phyloP scores from a whole-genome alignment of 768 basidiomycete species.

The Naganishia onofrii region DNA sequence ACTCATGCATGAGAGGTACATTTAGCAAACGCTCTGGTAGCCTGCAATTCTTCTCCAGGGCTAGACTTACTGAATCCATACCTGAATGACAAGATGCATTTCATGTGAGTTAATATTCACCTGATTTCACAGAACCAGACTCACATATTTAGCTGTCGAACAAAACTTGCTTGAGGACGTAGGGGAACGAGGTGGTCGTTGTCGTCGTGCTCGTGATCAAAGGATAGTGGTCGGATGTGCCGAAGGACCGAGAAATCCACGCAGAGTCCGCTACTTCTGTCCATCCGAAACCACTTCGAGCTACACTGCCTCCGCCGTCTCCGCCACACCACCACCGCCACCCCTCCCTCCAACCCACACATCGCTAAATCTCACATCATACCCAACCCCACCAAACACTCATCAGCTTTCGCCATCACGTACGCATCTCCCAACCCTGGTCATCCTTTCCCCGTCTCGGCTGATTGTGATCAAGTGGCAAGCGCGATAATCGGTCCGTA shows the following conservation, averaged over 20 bases:
- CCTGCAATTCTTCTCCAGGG: neutral
- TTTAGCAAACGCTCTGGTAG: neutral
- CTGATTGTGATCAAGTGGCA: neutral
- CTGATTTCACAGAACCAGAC: neutral
- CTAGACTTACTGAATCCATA: slow-evolving; percentile 65
- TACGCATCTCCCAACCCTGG: neutral
- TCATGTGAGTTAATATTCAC: neutral
- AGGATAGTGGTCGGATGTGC: neutral
- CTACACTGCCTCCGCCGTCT: neutral
- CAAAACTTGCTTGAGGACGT: too few relatives aligned
- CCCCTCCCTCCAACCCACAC: slow-evolving; percentile 18
- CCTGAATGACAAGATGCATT: neutral
- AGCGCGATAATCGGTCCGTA: slow-evolving; percentile 15
- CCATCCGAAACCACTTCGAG: neutral
- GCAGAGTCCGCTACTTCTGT: neutral
- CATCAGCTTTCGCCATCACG: slow-evolving; percentile 16
- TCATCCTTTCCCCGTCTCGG: too few relatives aligned
- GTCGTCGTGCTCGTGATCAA: neutral
- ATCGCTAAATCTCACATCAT: neutral
- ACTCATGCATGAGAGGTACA: neutral
- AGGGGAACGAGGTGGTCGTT: neutral
- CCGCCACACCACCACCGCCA: neutral
- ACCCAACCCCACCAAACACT: slow-evolving; percentile 4
- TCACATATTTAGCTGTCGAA: slow-evolving; percentile 51
- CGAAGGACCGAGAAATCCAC: neutral